Base-by-base conservation (phyloP, 2,329 filamentous ascomycete genomes). In the Cordyceps farinosa region DNA sequence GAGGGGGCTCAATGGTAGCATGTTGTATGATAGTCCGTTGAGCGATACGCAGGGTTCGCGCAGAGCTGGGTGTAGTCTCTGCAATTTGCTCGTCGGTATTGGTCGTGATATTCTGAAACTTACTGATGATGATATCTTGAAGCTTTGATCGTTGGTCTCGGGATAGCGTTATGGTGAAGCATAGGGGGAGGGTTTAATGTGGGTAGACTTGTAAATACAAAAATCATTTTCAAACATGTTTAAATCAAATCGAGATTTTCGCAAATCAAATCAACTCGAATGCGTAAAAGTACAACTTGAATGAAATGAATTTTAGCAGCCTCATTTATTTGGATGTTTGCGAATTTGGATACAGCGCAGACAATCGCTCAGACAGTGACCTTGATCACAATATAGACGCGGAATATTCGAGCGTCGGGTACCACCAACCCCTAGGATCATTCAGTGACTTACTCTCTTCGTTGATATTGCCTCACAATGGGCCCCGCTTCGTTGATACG, bases 1-100 rank as follows among this genome's bases (percentile, higher is more conserved):
- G 62, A 22, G 62, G 55, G 17, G 45, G 55, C 17, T 52, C 47
- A 22, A 61, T 64, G n/a, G 54, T 60, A 48, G 54, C 38, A 61
- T 64, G 29, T 55, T 44, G 6, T 11, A 53, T 55, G 34, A 54
- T 64, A 34, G 48, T 64, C n/a, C 36, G 10, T 53, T 47, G 55
- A 29, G 62, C 48, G 38, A 8, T 38, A 30, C 48, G 30, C 17
- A 61, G n/a, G 17, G 48, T 64, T 60, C 29, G 62, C 11, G 38
- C 27, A 48, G 45, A 48, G 40, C 40, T 17, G 17, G 17, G 17
- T 42, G 9, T 42, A 17, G 40, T 9, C 17, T n/a, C 5, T n/a
- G 40, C 40, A 8, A 42, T n/a, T 42, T 42, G 40, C 2, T 42
- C 40, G 5, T 42, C 40, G 40, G 15, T 42, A n/a, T 8, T 42